Conservation (phyloP, 495 filamentous ascomycete species). For the Daldinia bambusicola region DNA sequence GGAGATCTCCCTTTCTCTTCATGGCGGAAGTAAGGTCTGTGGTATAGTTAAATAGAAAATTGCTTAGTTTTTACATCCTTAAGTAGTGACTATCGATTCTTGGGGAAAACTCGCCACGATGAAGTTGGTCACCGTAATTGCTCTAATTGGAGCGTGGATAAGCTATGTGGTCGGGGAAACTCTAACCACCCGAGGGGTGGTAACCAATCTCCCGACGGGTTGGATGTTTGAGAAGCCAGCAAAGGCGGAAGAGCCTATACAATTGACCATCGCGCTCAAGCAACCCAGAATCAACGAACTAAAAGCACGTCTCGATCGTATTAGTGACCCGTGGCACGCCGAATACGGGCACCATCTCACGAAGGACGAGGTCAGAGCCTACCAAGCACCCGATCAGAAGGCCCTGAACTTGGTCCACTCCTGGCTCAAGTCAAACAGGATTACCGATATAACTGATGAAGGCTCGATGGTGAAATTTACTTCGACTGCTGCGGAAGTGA, state of each 20-base stretch:
- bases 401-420: slow-evolving; percentile 40
- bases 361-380: slow-evolving; percentile 45
- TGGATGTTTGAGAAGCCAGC: slow-evolving; percentile 30
- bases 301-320: slow-evolving; percentile 46
- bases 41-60: neutral
- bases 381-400: slow-evolving; percentile 42
- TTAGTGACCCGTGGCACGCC: slow-evolving; percentile 34
- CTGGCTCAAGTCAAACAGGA: slow-evolving; percentile 51
- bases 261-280: slow-evolving; percentile 50
- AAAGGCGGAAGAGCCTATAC: slow-evolving; percentile 22
- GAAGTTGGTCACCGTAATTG: slow-evolving; percentile 11
- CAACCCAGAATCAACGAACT: slow-evolving; percentile 51
- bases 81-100: neutral
- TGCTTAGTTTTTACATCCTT: neutral
- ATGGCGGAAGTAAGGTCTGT: slow-evolving; percentile 3
- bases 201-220: slow-evolving; percentile 22
- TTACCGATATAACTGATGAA: slow-evolving; percentile 42
- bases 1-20: neutral
- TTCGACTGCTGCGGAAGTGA: slow-evolving; percentile 46
- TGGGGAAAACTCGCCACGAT: slow-evolving; percentile 21
- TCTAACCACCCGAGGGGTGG: slow-evolving; percentile 23
- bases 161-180: slow-evolving; percentile 20
- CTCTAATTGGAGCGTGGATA: slow-evolving; percentile 26
- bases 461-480: slow-evolving; percentile 51
- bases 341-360: slow-evolving; percentile 49